Conservation (phyloP, 129 eudicot genomes). For the Solidago caesia region DNA sequence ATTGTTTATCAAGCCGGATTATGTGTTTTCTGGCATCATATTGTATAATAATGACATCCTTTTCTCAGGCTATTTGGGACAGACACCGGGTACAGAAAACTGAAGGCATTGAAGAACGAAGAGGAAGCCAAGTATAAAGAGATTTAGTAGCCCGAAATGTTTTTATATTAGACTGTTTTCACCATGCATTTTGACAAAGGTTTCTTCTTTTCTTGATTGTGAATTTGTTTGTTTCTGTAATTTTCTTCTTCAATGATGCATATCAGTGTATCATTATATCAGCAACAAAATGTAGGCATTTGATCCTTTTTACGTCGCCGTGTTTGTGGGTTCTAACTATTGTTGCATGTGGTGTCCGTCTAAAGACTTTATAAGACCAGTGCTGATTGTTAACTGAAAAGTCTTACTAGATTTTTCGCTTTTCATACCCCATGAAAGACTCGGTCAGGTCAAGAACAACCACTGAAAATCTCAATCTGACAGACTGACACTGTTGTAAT, state of each 20-base stretch:
- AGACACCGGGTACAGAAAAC: constrained; percentile 83
- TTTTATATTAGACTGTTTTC: constrained; percentile 11
- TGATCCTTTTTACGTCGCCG: background rate
- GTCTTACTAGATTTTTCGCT: too few relatives aligned
- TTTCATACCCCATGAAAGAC: too few relatives aligned
- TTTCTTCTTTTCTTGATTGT: constrained; percentile 23
- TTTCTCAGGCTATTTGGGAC: constrained; percentile 85
- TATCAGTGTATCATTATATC: background rate
- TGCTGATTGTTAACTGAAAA: too few relatives aligned
- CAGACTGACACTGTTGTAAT: too few relatives aligned
- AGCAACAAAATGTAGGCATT: constrained; percentile 20
- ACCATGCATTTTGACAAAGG: constrained; percentile 20
- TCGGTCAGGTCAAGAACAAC: too few relatives aligned
- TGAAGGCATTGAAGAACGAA: constrained; percentile 64
- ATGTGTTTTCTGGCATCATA: background rate
- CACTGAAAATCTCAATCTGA: too few relatives aligned
- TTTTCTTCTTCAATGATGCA: constrained; percentile 2
- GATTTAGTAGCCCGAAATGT: constrained; percentile 17
- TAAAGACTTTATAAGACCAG: background rate
- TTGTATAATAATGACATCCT: background rate
- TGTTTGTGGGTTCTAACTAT: constrained; percentile 9
- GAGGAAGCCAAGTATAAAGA: constrained; percentile 50
- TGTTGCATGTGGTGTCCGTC: constrained; percentile 6
- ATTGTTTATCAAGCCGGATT: background rate
- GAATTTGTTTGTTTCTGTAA: constrained; percentile 20